Evolutionary conservation across 495 filamentous ascomycete genomes (phyloP), one percentile per base, ranked within the genome.

Genomic region (Penicillium malachiteum): DNA sequence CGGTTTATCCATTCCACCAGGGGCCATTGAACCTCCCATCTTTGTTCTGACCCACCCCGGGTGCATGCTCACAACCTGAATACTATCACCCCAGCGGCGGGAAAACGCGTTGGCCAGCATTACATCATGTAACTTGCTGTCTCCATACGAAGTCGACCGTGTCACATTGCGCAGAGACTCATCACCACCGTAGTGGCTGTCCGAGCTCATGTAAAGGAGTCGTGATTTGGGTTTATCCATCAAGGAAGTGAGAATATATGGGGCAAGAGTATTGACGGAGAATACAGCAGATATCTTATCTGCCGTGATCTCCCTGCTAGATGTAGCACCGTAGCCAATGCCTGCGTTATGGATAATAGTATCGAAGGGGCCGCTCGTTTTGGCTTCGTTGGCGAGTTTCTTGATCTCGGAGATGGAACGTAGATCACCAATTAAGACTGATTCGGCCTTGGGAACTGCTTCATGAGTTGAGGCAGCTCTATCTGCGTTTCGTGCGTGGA

Each of bases 11-110:
- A 76, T 60, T n/a, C 72, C 66, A 3, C 78, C 71, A 3, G 75
- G 60, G 0, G 83, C 84, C 48, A 64, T 69, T 12, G 52, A 50
- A 0, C 83, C 82, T 9, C 84, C 83, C 81, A 86, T 81, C 65
- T 82, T 80, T 8, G 84, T 87, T 54, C 77, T 68, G 40, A 86
- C 82, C 84, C 84, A 86, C 3, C 84, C 84, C 6, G 84, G 84
- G 65, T 82, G 77, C 60, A 85, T 71, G 5, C 74, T 71, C 18
- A 81, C 73, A 0, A 79, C 76, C 42, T 77, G 66, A 3, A 81
- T 59, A n/a, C 55, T 71, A 3, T 79, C 74, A 5, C 71, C 67
- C 71, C 79, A 81, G 2, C 71, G 67, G 5, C 78, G 61, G 1
- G 81, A 73, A 57, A 84, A 80, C 9, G 75, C 77, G 52, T 80